These are phyloP conservation scores for Pythium sp. DNA, from an alignment of 352 stramenopile species.

Conservation along the genomic window DNA sequence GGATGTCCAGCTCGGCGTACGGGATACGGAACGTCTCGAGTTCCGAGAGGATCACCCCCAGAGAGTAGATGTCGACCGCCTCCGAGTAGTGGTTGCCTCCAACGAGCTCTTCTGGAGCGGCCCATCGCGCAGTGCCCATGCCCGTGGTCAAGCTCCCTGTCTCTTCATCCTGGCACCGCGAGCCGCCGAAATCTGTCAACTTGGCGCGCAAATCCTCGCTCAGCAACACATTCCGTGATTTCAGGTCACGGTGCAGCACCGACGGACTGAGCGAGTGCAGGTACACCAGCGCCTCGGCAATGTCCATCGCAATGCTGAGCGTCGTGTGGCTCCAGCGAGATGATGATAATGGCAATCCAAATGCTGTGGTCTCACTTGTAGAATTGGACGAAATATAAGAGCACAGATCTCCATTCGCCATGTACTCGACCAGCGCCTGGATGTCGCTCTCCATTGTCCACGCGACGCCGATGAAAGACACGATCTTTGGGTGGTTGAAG, in stretches of 20 bases:
- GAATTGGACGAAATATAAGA: constrained; percentile 24
- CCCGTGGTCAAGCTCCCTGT: constrained; percentile 36
- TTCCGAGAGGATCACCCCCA: constrained; percentile 58
- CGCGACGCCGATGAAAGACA: constrained; percentile 47
- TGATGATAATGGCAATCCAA: too few relatives aligned
- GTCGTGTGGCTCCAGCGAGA: constrained; percentile 17
- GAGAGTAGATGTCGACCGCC: constrained; percentile 57
- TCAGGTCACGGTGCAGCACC: constrained; percentile 21
- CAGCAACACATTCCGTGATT: constrained; percentile 30
- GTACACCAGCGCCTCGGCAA: constrained; percentile 32
- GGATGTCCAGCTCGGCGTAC: constrained; percentile 35
- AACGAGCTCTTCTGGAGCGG: constrained; percentile 56
- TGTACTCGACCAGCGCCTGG: constrained; percentile 50
- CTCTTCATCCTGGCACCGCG: constrained; percentile 28
- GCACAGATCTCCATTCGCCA: constrained; percentile 48
- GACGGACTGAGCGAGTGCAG: constrained; percentile 28
- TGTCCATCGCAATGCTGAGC: constrained; percentile 20
- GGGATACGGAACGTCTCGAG: constrained; percentile 50
- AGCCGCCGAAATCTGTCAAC: constrained; percentile 49
- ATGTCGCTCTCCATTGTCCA: constrained; percentile 40
- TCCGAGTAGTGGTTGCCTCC: constrained; percentile 53
- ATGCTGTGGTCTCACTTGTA: background rate
- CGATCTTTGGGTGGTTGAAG: constrained; percentile 48
- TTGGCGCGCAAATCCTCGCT: constrained; percentile 31
- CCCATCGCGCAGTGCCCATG: constrained; percentile 61